A percentile compares a stretch with the other conserved stretches of the same genome.
phyloP scores from a whole-genome alignment of 2,329 filamentous ascomycete genomes.

The Sclerotinia nivalis region DNA sequence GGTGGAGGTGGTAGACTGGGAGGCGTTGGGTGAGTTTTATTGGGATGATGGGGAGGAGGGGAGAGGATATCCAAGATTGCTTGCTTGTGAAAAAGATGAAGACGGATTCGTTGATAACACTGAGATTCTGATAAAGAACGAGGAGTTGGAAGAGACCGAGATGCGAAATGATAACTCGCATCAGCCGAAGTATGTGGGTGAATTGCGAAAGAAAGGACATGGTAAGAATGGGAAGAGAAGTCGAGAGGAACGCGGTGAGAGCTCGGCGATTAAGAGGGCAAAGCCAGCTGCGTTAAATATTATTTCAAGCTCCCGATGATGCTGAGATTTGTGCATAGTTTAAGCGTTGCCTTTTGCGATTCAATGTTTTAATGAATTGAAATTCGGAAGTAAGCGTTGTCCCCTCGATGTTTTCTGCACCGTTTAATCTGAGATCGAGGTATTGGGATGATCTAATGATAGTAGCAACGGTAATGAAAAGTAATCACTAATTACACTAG shows the following conservation, averaged over 20 bases:
- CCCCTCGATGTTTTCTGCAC: not conserved
- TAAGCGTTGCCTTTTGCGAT: not conserved
- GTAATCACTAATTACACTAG: not conserved
- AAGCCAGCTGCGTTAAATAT: not conserved
- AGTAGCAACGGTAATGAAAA: not conserved
- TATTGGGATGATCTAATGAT: not conserved
- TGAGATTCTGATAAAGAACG: not conserved
- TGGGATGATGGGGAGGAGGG: not conserved
- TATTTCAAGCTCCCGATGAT: not conserved
- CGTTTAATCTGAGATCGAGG: not conserved
- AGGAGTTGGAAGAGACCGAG: not conserved
- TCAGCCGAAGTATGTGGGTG: not conserved
- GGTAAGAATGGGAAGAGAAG: constrained; percentile 7
- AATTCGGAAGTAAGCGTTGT: not conserved
- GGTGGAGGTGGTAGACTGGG: not conserved
- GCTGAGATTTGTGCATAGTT: not conserved
- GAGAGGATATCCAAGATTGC: not conserved
- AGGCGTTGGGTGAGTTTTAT: not conserved
- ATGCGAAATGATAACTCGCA: not conserved
- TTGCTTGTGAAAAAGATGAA: not conserved
- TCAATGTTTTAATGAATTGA: not conserved
- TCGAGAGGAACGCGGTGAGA: not conserved
- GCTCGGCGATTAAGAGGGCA: not conserved
- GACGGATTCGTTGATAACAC: too few species aligned
- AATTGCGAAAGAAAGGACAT: not conserved